Base-by-base conservation (phyloP, 257 asterid species). In the Euphrasia confusa region DNA sequence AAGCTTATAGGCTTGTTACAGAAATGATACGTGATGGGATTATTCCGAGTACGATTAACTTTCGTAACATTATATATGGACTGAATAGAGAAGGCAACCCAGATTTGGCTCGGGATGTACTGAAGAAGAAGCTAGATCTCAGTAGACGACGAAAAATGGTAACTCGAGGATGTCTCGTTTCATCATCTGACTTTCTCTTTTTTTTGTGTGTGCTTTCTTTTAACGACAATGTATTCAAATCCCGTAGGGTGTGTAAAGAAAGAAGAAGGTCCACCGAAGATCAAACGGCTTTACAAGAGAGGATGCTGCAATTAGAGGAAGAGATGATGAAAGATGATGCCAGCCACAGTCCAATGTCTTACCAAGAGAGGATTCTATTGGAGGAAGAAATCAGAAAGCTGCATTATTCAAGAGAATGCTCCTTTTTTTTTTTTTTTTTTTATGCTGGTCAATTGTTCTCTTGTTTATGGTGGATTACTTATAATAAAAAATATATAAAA, bases 41-140 rank as follows among this genome's bases (percentile, higher is more conserved):
- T 17, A 62, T 78, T 71, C 98, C 98, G 4, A 88, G 96, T 68
- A 67, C 89, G 0, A 63, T 88, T 48, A 90, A 90, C 69, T 90
- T 83, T 64, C 72, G 82, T 72, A 77, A 74, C 1, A 66, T 90
- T 57, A 69, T 90, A 26, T 78, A 58, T 47, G 98, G 98, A 40
- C 74, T 90, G 27, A 90, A 88, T 64, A 81, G 89, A 73, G 96
- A 90, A 77, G 98, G 96, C 32, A 88, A 90, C 57, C 81, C 77
- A 12, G 39, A 77, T 55, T 76, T 85, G 65, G 95, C 96, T 7
- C 69, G 66, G 68, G 66, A 39, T 74, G 91, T 83, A 28, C 44
- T 68, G 15, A 68, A 55, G 65, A 79, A 80, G 70, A 90, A 90
- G 81, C 57, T 66, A 63, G 83, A 88, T 68, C 73, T 90, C 65